Evolutionary conservation across 2,329 filamentous ascomycete genomes (phyloP).

Genomic region (Scedosporium dehoogii): DNA sequence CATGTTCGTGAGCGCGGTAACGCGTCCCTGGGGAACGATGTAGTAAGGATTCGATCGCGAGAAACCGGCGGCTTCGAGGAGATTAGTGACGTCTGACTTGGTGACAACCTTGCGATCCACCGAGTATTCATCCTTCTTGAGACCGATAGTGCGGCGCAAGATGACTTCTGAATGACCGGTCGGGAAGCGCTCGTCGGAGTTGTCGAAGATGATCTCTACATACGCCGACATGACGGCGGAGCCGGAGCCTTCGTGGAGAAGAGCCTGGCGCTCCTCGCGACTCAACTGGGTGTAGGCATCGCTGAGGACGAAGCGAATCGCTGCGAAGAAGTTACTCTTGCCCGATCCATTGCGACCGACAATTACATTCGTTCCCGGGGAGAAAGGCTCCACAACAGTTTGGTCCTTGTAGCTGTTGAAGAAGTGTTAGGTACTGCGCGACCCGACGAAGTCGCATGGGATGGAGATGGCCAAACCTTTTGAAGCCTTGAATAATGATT

Average conservation of each 20-base stretch:
- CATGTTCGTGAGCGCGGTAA: conserved; percentile 96
- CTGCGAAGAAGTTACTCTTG: conserved; percentile 99
- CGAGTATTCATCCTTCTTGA: conserved; percentile 98
- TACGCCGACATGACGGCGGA: conserved; percentile 99
- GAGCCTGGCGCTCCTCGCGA: conserved; percentile 86
- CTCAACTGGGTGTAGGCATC: conserved; percentile 96
- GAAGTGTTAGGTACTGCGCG: conserved; percentile 8
- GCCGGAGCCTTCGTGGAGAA: conserved; percentile 96
- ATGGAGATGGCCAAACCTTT: conserved; percentile 55
- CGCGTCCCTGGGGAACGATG: conserved; percentile 94
- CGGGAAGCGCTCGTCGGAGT: conserved; percentile 88
- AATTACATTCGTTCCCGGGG: conserved; percentile 93
- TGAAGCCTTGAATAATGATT: conserved; percentile 99
- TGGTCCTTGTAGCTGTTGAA: conserved; percentile 89
- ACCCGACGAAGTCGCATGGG: conserved; percentile 4
- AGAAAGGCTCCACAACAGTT: conserved; percentile 97
- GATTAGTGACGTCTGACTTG: conserved; percentile 86
- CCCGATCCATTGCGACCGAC: conserved; percentile 98
- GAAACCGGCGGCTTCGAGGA: conserved; percentile 92
- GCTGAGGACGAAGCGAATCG: conserved; percentile 94
- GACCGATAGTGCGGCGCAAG: conserved; percentile 84
- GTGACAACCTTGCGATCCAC: conserved; percentile 95
- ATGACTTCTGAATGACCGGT: conserved; percentile 87
- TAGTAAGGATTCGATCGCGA: conserved; percentile 98
- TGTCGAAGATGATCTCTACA: conserved; percentile 98